phyloP scores from a whole-genome alignment of 495 filamentous ascomycete species.

The Thozetella sp. region DNA sequence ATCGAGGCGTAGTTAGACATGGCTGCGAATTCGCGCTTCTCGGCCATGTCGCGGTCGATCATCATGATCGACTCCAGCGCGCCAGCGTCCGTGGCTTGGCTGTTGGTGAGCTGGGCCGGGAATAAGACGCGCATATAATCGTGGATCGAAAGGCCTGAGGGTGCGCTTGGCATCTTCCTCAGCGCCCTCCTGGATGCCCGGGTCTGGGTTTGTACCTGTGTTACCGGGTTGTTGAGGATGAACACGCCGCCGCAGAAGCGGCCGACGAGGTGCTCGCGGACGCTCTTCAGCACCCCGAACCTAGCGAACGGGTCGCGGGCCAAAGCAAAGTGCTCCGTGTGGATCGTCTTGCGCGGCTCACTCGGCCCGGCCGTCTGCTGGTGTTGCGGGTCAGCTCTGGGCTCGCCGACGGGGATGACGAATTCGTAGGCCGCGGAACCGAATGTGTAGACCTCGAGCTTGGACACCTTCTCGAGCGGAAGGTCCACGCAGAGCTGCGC shows the following conservation, averaged over 20 bases:
- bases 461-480: slow-evolving; percentile 29
- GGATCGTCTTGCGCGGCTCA: slow-evolving; percentile 11
- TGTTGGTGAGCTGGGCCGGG: slow-evolving; percentile 18
- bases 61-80: slow-evolving; percentile 22
- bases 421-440: slow-evolving; percentile 40
- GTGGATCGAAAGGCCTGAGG: slow-evolving; percentile 21
- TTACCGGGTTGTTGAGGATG: slow-evolving; percentile 18
- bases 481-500: slow-evolving; percentile 37
- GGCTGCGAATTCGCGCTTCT: slow-evolving; percentile 39
- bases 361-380: slow-evolving; percentile 7
- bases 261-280: slow-evolving; percentile 30
- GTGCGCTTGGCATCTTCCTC: background rate
- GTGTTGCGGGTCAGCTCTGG: slow-evolving; percentile 7
- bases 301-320: slow-evolving; percentile 32
- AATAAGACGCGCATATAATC: slow-evolving; percentile 27
- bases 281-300: slow-evolving; percentile 30
- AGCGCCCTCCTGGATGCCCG: background rate
- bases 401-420: slow-evolving; percentile 27
- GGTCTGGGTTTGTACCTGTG: background rate
- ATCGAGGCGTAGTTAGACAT: slow-evolving; percentile 25
- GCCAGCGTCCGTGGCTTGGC: slow-evolving; percentile 5
- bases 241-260: slow-evolving; percentile 37
- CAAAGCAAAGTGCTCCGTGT: slow-evolving; percentile 40
- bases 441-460: slow-evolving; percentile 46
- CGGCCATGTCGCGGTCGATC: slow-evolving; percentile 34